phyloP scores from a whole-genome alignment of 2,329 filamentous ascomycete species.

The Microdochium nivale region DNA sequence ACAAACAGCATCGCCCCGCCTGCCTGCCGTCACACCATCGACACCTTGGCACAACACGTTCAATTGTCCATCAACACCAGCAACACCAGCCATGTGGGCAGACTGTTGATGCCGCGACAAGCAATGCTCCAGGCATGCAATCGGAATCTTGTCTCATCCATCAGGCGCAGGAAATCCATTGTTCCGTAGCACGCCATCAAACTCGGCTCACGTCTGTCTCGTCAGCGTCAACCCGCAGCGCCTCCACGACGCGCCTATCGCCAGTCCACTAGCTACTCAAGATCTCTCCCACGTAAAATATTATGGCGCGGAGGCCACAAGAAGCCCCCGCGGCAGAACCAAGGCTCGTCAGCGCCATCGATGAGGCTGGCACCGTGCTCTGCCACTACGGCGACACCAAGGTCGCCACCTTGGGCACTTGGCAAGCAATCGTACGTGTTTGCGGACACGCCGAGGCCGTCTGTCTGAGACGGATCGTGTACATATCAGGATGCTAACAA shows the following conservation, averaged over 20 bases:
- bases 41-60: not conserved
- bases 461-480: too few species aligned
- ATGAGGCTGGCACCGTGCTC: slow-evolving; percentile 15
- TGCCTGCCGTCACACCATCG: not conserved
- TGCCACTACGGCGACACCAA: slow-evolving; percentile 46
- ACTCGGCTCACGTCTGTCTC: too few species aligned
- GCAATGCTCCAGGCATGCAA: not conserved
- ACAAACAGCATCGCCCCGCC: not conserved
- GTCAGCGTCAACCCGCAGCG: too few species aligned
- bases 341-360: slow-evolving; percentile 12
- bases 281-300: too few species aligned
- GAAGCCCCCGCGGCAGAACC: slow-evolving; percentile 3
- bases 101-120: not conserved
- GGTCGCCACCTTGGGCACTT: slow-evolving; percentile 35
- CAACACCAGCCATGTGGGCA: not conserved
- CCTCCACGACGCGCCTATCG: too few species aligned
- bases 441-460: not conserved
- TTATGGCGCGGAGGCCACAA: not conserved
- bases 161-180: too few species aligned
- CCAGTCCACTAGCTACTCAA: too few species aligned
- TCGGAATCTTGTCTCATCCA: too few species aligned
- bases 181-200: too few species aligned
- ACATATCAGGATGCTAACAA: not conserved
- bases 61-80: not conserved
- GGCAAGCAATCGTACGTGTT: slow-evolving; percentile 3